These are phyloP conservation scores for Colletotrichum sp. DNA, from an alignment of 2,329 filamentous ascomycete species.

Conservation along the genomic window DNA sequence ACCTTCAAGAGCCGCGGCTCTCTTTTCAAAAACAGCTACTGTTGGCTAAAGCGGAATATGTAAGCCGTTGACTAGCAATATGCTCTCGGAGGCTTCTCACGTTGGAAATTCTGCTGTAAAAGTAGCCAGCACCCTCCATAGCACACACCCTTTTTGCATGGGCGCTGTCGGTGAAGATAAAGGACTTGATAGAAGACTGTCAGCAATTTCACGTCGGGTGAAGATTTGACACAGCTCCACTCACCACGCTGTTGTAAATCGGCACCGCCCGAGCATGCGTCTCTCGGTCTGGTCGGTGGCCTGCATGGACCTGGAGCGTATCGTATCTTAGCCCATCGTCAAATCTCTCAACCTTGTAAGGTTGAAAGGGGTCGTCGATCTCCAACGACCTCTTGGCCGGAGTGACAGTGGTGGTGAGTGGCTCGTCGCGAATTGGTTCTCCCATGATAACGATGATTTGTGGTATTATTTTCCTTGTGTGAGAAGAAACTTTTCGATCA, in stretches of 20 bases:
- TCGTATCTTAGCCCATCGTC: background rate
- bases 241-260: background rate
- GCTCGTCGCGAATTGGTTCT: background rate
- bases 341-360: background rate
- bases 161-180: conserved; percentile 91
- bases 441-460: background rate
- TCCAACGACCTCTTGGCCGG: background rate
- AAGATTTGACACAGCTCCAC: background rate
- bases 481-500: background rate
- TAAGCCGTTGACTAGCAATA: background rate
- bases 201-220: background rate
- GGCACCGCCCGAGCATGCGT: background rate
- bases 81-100: conserved; percentile 49
- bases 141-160: conserved; percentile 94
- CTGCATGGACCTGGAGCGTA: background rate
- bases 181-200: conserved; percentile 63
- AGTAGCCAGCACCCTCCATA: conserved; percentile 96
- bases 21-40: conserved; percentile 93
- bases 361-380: background rate
- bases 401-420: background rate
- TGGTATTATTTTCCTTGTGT: background rate
- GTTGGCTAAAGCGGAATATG: conserved; percentile 59
- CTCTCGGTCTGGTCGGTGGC: background rate
- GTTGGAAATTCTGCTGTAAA: conserved; percentile 97
- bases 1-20: conserved; percentile 89